Evolutionary conservation across 306 rosid genomes (phyloP).

Genomic region (Trifolium dubium): DNA sequence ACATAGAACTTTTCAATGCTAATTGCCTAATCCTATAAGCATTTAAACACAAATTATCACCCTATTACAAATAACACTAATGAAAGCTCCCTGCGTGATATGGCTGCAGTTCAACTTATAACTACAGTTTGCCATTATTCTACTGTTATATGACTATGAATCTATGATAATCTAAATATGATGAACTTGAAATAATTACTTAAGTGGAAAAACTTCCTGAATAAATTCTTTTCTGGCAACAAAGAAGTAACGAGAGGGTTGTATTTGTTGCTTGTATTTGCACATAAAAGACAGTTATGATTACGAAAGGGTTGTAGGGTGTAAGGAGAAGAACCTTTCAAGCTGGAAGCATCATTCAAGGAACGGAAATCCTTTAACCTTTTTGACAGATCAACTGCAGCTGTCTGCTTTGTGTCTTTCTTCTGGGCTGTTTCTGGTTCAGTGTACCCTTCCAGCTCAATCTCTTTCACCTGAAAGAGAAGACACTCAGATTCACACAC

Average conservation of each 20-base stretch:
- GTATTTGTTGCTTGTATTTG: constrained; percentile 7
- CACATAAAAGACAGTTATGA: constrained; percentile 23
- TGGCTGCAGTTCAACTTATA: constrained; percentile 7
- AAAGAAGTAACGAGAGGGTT: constrained; percentile 24
- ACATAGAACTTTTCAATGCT: too few relatives aligned
- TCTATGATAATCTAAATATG: not conserved
- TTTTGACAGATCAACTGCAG: constrained; percentile 93
- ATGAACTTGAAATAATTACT: not conserved
- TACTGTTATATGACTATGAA: not conserved
- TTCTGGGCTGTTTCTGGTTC: constrained; percentile 64
- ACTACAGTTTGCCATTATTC: not conserved
- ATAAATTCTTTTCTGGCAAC: not conserved
- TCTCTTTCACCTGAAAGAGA: constrained; percentile 78
- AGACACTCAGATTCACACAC: constrained; percentile 26
- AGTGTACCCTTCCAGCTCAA: constrained; percentile 71
- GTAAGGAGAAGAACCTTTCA: constrained; percentile 66
- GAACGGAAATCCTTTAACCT: constrained; percentile 85
- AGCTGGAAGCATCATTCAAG: constrained; percentile 80
- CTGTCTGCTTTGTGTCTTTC: constrained; percentile 76
- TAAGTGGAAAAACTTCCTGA: not conserved
- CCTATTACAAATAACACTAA: not conserved
- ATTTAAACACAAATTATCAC: not conserved
- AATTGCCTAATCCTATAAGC: not conserved
- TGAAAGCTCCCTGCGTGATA: not conserved
- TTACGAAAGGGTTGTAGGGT: not conserved